These are phyloP conservation scores for Davidsoniella eucalypti DNA, from an alignment of 2,329 filamentous ascomycete species.

Conservation along the genomic window DNA sequence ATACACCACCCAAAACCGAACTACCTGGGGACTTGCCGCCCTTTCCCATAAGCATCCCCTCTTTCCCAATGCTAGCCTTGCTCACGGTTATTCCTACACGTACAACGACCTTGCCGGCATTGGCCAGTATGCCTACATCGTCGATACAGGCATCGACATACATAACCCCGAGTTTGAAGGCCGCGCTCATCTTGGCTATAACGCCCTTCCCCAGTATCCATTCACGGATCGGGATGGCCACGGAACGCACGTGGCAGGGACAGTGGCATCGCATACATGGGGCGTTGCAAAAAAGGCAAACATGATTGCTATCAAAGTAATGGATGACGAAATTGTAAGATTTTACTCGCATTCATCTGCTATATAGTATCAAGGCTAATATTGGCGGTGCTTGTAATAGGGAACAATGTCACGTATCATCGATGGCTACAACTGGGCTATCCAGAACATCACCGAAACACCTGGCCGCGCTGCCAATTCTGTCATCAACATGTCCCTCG, in stretches of 20 bases:
- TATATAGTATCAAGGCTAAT: background rate
- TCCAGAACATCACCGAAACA: constrained; percentile 18
- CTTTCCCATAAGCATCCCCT: constrained; percentile 19
- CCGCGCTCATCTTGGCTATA: constrained; percentile 15
- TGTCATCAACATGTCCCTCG: constrained; percentile 30
- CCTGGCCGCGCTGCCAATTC: constrained; percentile 18
- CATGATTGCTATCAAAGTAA: constrained; percentile 31
- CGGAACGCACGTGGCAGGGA: constrained; percentile 23
- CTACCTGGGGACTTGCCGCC: constrained; percentile 20
- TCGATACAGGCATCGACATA: constrained; percentile 16
- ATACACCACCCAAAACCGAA: constrained; percentile 16
- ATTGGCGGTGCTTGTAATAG: background rate
- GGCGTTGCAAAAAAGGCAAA: constrained; percentile 26
- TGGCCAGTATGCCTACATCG: constrained; percentile 16
- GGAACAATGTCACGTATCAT: constrained; percentile 19
- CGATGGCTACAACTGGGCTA: constrained; percentile 21
- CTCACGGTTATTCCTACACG: constrained; percentile 12
- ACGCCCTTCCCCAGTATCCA: constrained; percentile 16
- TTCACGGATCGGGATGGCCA: constrained; percentile 23
- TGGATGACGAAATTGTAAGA: constrained; percentile 18
- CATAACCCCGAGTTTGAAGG: constrained; percentile 15
- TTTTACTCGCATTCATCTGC: background rate
- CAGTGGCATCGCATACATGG: constrained; percentile 5
- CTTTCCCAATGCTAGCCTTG: constrained; percentile 6
- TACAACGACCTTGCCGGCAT: constrained; percentile 15